Evolutionary conservation across 169 alveolate genomes (phyloP), one percentile per base, ranked within the genome.

Genomic region (Plasmodium coatneyi): DNA sequence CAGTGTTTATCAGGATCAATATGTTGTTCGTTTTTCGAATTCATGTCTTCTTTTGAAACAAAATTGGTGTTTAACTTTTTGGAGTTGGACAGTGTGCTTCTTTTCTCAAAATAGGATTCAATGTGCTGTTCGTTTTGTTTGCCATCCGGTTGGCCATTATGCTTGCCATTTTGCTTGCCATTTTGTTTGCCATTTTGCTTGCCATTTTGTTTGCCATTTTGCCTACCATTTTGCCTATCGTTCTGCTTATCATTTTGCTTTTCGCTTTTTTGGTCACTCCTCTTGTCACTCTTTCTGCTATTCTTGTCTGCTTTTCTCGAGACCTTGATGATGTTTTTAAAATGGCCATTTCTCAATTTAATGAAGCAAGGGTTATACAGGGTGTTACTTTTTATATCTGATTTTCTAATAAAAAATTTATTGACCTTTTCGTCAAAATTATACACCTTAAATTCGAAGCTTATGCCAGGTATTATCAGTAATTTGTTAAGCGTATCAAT

Each of bases 351-450:
- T 32, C 74, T 49, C 54, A 71, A 10, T 83, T 66, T 83, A 83
- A 83, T 83, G 78, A 83, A 83, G 74, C 82, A 83, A 14, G 92
- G 92, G 36, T 83, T 83, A 56, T 83, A 71, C 52, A 83, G 34
- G n/a, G 66, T 71, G 54, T 83, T 83, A 19, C 74, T 43, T 83
- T 83, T 83, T 5, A 71, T 83, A 30, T 83, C 92, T 71, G 92
- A 16, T 83, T 83, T 83, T 83, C 34, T 43, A 9, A 83, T 66
- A 71, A 83, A 83, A 28, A 5, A 83, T 83, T 83, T 83, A 71
- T 46, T 83, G 80, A 54, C 60, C 74, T 83, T 83, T 71, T 70
- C 83, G 19, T 83, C 92, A 83, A 54, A 83, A 72, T 83, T 83
- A 10, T 83, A 71, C 43, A 43, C 71, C 70, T 71, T 83, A 43